phyloP scores from a whole-genome alignment of 1,284 basidiomycete species.

The Leccinum pachyderme region DNA sequence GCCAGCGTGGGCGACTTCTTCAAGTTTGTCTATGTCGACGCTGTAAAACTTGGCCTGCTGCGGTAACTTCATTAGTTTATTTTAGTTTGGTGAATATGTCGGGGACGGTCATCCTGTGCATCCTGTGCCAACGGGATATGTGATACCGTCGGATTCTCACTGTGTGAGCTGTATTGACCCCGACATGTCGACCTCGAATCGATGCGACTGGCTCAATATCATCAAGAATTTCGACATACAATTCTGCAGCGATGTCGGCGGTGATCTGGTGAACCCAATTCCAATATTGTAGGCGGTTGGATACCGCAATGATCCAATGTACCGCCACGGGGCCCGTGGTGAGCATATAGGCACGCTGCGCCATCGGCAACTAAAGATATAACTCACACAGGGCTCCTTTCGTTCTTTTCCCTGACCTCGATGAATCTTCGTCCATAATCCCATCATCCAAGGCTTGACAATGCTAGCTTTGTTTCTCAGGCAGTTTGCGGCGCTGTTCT shows the following conservation, averaged over 20 bases:
- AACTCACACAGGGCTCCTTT: conserved; percentile 3
- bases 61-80: too few species aligned
- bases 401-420: neutral
- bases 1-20: conserved; percentile 6
- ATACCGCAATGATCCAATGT: neutral
- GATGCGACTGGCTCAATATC: too few species aligned
- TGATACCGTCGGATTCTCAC: too few species aligned
- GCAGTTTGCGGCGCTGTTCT: conserved; percentile 61
- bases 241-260: neutral
- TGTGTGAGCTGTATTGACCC: too few species aligned
- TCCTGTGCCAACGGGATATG: too few species aligned
- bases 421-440: neutral
- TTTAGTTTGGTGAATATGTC: neutral
- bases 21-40: conserved; percentile 1
- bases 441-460: conserved; percentile 4
- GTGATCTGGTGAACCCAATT: neutral
- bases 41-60: conserved; percentile 16
- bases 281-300: too few species aligned
- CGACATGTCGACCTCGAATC: too few species aligned
- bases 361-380: conserved; percentile 1
- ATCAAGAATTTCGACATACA: too few species aligned
- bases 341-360: too few species aligned
- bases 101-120: too few species aligned
- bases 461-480: conserved; percentile 45
- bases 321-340: neutral